phyloP scores from a whole-genome alignment of 495 filamentous ascomycete species.

The Neurospora pannonica region DNA sequence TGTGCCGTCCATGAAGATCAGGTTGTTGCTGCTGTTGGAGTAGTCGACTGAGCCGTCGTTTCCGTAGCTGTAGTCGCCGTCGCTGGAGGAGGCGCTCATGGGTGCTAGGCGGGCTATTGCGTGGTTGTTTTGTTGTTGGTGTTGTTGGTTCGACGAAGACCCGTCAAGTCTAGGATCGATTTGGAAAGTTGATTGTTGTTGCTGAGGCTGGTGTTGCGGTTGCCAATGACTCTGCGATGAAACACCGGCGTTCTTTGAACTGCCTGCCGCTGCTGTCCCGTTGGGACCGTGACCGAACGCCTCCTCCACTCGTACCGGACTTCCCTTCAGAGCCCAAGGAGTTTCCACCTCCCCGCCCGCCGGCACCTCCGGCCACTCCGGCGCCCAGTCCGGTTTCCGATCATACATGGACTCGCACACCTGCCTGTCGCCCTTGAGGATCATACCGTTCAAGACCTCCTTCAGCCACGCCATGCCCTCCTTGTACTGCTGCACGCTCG shows the following conservation, averaged over 20 bases:
- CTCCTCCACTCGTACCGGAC: not conserved
- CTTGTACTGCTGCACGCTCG: constrained; percentile 1
- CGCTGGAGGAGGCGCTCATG: not conserved
- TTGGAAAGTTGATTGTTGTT: not conserved
- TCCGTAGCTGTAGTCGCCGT: not conserved
- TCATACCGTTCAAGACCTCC: constrained; percentile 7
- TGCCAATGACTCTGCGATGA: not conserved
- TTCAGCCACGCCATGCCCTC: constrained; percentile 9
- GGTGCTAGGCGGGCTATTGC: not conserved
- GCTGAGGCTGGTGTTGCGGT: not conserved
- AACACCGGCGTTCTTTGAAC: not conserved
- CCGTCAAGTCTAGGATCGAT: too few relatives aligned
- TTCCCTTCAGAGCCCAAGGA: not conserved
- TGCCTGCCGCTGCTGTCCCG: not conserved
- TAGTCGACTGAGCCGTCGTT: not conserved
- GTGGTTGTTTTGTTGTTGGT: not conserved
- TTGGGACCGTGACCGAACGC: not conserved
- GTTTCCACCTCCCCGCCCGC: not conserved
- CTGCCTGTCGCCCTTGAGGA: constrained; percentile 8
- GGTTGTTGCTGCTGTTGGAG: not conserved
- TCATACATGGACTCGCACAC: constrained; percentile 13
- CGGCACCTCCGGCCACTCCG: not conserved
- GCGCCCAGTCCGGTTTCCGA: constrained; percentile 6
- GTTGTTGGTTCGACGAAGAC: too few relatives aligned
- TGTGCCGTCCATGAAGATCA: not conserved